Conservation (phyloP, 345 rosid genomes). For the Pugionium cornutum region DNA sequence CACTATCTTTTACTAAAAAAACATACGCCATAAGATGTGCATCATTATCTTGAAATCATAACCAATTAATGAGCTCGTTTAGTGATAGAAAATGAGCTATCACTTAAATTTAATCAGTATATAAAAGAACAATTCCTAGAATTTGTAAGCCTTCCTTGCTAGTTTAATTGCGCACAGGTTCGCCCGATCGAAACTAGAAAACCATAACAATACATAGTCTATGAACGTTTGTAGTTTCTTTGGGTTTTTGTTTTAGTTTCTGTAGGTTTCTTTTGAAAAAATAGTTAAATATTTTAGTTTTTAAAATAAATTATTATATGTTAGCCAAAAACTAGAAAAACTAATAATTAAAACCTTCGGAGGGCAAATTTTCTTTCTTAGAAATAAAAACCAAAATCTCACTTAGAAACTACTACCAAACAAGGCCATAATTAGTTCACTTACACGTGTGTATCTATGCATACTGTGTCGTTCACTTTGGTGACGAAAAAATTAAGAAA, state of each 20-base stretch:
- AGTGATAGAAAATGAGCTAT: conserved; percentile 3
- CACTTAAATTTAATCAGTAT: not conserved
- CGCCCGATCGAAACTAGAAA: not conserved
- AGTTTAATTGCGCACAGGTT: not conserved
- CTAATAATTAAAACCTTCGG: no score
- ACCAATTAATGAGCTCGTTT: conserved; percentile 8
- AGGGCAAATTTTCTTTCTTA: no score
- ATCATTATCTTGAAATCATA: conserved; percentile 1
- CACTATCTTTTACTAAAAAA: not conserved
- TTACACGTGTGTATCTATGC: conserved; percentile 5
- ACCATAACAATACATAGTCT: not conserved
- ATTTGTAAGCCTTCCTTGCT: conserved; percentile 12
- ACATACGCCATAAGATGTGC: conserved; percentile 1
- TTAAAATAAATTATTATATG: no score
- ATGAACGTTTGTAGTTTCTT: no score
- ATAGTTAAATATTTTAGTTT: no score
- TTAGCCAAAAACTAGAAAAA: no score
- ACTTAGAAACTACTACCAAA: no score
- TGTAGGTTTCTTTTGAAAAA: no score
- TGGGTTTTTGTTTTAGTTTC: no score
- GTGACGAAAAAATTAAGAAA: not conserved
- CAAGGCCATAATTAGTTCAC: no score
- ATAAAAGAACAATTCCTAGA: not conserved
- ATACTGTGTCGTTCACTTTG: not conserved
- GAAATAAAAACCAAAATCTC: no score